A percentile compares a stretch with the other conserved stretches of the same genome.
These are phyloP conservation scores for Fusarium agapanthi DNA, from an alignment of 2,329 filamentous ascomycete genomes.

Conservation along the genomic window DNA sequence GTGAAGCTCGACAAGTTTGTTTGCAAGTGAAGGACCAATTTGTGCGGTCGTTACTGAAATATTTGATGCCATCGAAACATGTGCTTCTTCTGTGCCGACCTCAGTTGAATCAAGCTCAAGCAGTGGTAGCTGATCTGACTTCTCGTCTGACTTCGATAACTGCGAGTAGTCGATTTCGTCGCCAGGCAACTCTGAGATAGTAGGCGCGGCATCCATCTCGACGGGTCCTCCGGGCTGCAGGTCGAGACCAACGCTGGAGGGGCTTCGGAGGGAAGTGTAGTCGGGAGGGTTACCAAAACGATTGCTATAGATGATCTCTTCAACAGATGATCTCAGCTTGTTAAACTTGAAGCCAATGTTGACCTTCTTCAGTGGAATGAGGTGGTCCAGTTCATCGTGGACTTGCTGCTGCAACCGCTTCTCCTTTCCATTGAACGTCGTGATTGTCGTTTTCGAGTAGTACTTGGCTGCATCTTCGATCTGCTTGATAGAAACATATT, in stretches of 20 bases:
- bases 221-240: neutral
- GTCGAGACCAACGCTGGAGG: slow-evolving; percentile 19
- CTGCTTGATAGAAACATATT: slow-evolving; percentile 41
- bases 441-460: slow-evolving; percentile 31
- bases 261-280: slow-evolving; percentile 22
- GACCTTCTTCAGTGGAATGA: slow-evolving; percentile 37
- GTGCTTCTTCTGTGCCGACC: neutral
- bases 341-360: slow-evolving; percentile 38
- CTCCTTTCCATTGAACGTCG: slow-evolving; percentile 32
- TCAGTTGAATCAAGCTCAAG: slow-evolving; percentile 29
- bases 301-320: slow-evolving; percentile 36
- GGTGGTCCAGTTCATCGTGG: slow-evolving; percentile 37
- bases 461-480: slow-evolving; percentile 40
- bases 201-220: slow-evolving; percentile 4
- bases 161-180: neutral
- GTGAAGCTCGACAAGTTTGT: slow-evolving; percentile 17
- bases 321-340: slow-evolving; percentile 25
- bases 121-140: neutral
- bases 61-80: neutral
- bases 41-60: neutral
- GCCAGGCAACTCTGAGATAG: slow-evolving; percentile 22
- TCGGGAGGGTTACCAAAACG: slow-evolving; percentile 26
- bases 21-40: neutral
- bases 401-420: slow-evolving; percentile 37
- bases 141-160: neutral